Evolutionary conservation across 2,329 filamentous ascomycete species (phyloP).

Genomic region (Epichloe brachyelytri): DNA sequence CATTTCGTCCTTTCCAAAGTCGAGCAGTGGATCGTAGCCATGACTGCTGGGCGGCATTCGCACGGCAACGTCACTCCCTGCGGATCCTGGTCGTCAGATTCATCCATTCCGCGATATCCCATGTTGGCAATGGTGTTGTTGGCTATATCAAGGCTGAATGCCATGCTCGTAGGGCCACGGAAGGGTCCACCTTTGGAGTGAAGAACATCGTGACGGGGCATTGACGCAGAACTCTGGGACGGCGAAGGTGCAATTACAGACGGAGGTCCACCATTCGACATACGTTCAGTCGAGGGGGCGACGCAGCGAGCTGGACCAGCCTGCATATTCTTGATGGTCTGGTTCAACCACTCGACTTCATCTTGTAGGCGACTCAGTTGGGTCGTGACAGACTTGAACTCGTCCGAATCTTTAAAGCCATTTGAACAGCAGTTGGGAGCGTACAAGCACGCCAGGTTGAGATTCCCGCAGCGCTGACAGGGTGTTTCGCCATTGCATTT

Average conservation of each 20-base stretch:
- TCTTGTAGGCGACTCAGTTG: constrained; percentile 68
- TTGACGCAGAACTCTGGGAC: constrained; percentile 26
- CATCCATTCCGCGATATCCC: constrained; percentile 60
- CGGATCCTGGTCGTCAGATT: constrained; percentile 45
- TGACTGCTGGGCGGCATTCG: constrained; percentile 21
- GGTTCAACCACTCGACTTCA: constrained; percentile 67
- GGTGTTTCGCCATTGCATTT: constrained; percentile 61
- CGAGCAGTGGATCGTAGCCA: constrained; percentile 62
- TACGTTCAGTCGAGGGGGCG: constrained; percentile 29
- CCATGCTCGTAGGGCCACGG: constrained; percentile 72
- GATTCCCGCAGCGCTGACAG: constrained; percentile 55
- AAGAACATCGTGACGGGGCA: constrained; percentile 29
- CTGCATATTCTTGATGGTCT: constrained; percentile 56
- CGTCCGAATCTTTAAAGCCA: constrained; percentile 84
- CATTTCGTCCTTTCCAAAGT: constrained; percentile 66
- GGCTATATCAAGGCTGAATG: constrained; percentile 76
- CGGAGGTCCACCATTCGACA: constrained; percentile 18
- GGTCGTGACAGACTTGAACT: constrained; percentile 69
- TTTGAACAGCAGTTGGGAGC: constrained; percentile 55
- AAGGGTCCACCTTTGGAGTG: constrained; percentile 52
- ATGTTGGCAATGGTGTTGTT: constrained; percentile 80
- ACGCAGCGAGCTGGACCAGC: constrained; percentile 32
- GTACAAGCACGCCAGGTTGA: constrained; percentile 53
- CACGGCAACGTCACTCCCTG: constrained; percentile 9
- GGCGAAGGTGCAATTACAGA: constrained; percentile 27